Evolutionary conservation across 768 basidiomycete species (phyloP).

Genomic region (Thelephora ganbajun): DNA sequence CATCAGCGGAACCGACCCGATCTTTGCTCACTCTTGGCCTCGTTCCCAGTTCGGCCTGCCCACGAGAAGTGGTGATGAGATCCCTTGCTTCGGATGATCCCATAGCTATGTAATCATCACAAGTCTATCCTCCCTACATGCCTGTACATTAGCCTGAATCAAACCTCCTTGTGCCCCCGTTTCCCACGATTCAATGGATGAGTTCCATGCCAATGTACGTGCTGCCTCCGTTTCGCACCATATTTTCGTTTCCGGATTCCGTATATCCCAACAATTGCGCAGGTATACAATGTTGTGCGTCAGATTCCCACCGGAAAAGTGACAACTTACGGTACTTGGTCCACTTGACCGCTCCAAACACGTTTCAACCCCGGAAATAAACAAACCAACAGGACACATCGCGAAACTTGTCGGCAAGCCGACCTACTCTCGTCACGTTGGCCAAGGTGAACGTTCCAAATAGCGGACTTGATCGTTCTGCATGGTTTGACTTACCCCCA

Average conservation of each 20-base stretch:
- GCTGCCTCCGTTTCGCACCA: too few species aligned
- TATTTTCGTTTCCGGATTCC: too few species aligned
- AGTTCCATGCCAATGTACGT: too few species aligned
- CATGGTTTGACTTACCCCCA: neutral
- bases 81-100: too few species aligned
- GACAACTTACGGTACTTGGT: conserved; percentile 54
- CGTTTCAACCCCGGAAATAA: neutral
- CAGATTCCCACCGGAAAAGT: conserved; percentile 54
- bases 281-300: conserved; percentile 67
- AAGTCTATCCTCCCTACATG: too few species aligned
- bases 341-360: neutral
- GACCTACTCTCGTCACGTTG: conserved; percentile 64
- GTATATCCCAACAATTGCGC: neutral
- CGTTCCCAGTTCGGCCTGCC: conserved; percentile 30
- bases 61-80: conserved; percentile 34
- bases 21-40: neutral
- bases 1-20: neutral
- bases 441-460: conserved; percentile 41
- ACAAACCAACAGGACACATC: conserved; percentile 42
- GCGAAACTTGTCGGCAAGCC: conserved; percentile 76
- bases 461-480: neutral
- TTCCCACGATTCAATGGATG: too few species aligned
- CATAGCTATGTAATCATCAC: too few species aligned
- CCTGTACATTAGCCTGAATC: too few species aligned
- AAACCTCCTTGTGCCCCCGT: too few species aligned